Percentiles rank a stretch among this genome's conserved stretches.
Conservation (phyloP, 2,329 filamentous ascomycete genomes). For the Incumbomyces lentus region DNA sequence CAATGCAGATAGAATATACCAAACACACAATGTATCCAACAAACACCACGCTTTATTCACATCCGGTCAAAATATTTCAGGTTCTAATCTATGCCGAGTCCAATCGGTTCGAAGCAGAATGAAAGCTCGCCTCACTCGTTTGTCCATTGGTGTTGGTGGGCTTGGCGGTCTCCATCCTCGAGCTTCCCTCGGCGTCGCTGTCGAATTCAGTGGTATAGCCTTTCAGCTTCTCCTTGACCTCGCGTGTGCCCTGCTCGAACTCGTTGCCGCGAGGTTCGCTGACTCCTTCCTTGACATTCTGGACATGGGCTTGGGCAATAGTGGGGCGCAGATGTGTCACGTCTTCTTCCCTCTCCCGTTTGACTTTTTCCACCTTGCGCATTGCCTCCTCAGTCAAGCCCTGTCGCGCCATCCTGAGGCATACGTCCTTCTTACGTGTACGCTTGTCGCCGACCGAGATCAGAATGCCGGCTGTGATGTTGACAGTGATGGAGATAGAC, state of each 20-base stretch:
- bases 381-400: constrained; percentile 60
- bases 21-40: too few species aligned
- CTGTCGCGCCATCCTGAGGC: constrained; percentile 66
- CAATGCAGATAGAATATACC: too few species aligned
- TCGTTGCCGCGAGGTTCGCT: not conserved
- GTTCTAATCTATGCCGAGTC: too few species aligned
- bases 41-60: too few species aligned
- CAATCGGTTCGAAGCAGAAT: too few species aligned
- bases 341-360: constrained; percentile 11
- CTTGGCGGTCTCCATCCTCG: too few species aligned
- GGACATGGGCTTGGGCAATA: not conserved
- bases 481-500: constrained; percentile 65
- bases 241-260: not conserved
- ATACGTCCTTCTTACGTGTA: constrained; percentile 76
- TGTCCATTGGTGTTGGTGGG: too few species aligned
- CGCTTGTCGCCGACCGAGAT: constrained; percentile 66
- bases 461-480: constrained; percentile 64
- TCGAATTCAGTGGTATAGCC: not conserved
- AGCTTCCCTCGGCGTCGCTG: too few species aligned
- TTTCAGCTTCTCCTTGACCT: constrained; percentile 6
- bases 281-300: constrained; percentile 3
- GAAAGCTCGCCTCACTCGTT: too few species aligned
- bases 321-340: not conserved
- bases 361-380: constrained; percentile 30
- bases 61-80: too few species aligned